Evolutionary conservation across 305 asterid species (phyloP).

Genomic region (Petunia hybrid): DNA sequence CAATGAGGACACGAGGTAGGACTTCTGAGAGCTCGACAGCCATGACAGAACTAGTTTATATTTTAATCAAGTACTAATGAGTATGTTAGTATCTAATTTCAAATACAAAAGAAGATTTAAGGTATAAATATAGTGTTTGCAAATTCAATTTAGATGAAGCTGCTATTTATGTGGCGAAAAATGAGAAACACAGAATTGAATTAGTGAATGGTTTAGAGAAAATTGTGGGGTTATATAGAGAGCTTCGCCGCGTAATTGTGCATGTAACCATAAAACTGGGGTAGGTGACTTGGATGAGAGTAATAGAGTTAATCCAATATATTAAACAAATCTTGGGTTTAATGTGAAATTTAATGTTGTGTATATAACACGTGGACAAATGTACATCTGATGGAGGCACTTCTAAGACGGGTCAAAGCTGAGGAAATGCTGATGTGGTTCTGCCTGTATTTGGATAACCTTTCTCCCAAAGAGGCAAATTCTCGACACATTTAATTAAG

Average conservation of each 20-base stretch:
- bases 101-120: background rate
- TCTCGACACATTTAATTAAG: too few species aligned
- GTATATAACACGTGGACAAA: conserved; percentile 36
- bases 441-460: conserved; percentile 15
- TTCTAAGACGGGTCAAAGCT: conserved; percentile 44
- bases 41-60: conserved; percentile 38
- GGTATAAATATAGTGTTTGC: background rate
- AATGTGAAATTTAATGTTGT: background rate
- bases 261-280: background rate
- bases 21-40: conserved; percentile 69
- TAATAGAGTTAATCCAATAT: background rate
- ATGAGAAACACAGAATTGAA: background rate
- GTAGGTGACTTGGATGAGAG: background rate
- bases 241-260: conserved; percentile 23
- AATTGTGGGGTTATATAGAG: background rate
- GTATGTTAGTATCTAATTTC: background rate
- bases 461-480: background rate
- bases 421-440: conserved; percentile 47
- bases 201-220: conserved; percentile 22
- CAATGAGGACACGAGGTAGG: conserved; percentile 83
- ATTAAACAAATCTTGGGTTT: background rate
- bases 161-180: conserved; percentile 32
- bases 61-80: background rate
- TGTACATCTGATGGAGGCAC: conserved; percentile 26
- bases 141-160: background rate